Evolutionary conservation across 306 rosid genomes (phyloP), one percentile per base, ranked within the genome.

Genomic region (Canavalia gladiata): DNA sequence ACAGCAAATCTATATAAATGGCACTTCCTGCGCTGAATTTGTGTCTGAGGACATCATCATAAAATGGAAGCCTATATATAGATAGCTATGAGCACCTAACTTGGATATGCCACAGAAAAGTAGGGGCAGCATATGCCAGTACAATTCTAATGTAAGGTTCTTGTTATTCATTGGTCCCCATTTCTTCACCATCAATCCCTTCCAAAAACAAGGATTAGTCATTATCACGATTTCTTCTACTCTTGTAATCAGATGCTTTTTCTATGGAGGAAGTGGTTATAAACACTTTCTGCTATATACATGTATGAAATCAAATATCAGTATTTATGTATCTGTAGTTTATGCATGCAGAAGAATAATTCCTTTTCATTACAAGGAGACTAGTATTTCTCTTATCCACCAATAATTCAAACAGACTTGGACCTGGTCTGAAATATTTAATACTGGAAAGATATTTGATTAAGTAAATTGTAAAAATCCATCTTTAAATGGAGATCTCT

Each of bases 51-150:
- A 37, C 13, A 82, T 67, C 60, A 41, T 73, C 67, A 68, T 33
- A 5, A 33, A 65, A 57, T 45, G 76, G 8, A 51, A 60, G 59
- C 18, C 82, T 39, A 69, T 80, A 72, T 85, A 84, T 60, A 78
- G 29, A 31, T 37, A 49, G n/a, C 62, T 67, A 65, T 82, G 50
- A 83, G 89, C 86, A 87, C 76, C 82, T 76, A 65, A 43, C 37
- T 72, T 62, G 91, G 88, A 90, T 90, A 90, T 90, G 93, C 93
- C 86, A 30, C 37, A 77, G 18, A 28, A 75, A 73, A 84, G 57
- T 9, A 51, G 76, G 9, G 75, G 78, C 35, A 87, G 88, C 74
- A 85, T 84, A 86, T 87, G 81, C 88, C 66, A 13, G 87, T 8
- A 74, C 67, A 86, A 86, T 85, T 89, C 87, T 85, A 28, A 64